A percentile compares a stretch with the other conserved stretches of the same genome.
Conservation (phyloP, 2,329 filamentous ascomycete genomes). For the Xylaria sp. region DNA sequence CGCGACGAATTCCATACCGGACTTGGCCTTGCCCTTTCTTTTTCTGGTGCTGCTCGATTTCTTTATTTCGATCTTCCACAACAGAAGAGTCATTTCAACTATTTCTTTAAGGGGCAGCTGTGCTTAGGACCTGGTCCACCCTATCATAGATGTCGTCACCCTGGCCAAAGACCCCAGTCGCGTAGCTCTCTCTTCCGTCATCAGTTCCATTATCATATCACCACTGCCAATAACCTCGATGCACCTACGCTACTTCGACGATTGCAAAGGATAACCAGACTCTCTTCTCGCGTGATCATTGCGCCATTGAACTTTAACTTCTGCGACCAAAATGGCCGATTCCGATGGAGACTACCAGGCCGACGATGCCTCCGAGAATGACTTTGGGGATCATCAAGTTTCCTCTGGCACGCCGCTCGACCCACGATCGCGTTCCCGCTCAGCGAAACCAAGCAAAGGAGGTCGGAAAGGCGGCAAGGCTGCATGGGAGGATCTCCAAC, state of each 20-base stretch:
- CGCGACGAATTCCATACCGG: slow-evolving; percentile 15
- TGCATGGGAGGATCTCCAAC: slow-evolving; percentile 73
- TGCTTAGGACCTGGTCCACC: neutral
- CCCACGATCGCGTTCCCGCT: slow-evolving; percentile 42
- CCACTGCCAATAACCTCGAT: slow-evolving; percentile 5
- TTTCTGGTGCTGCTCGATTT: slow-evolving; percentile 9
- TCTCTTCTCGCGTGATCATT: neutral
- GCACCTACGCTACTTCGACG: slow-evolving; percentile 1
- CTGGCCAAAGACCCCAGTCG: slow-evolving; percentile 1
- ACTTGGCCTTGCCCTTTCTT: slow-evolving; percentile 23
- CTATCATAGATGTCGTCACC: slow-evolving; percentile 14
- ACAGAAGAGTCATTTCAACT: neutral
- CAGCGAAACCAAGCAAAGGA: slow-evolving; percentile 47
- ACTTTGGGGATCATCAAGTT: slow-evolving; percentile 63
- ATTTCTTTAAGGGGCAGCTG: neutral
- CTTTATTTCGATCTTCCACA: neutral
- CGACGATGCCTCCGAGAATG: slow-evolving; percentile 72
- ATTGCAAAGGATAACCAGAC: neutral
- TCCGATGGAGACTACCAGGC: slow-evolving; percentile 77
- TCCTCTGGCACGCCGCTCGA: slow-evolving; percentile 50
- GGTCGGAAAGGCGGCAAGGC: slow-evolving; percentile 56
- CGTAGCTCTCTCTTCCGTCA: slow-evolving; percentile 13
- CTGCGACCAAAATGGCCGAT: slow-evolving; percentile 67
- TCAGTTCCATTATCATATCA: neutral
- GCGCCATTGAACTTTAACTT: neutral